Evolutionary conservation across 805 yeast genomes (phyloP).

Genomic region (Hanseniaspora hatyaiensis): DNA sequence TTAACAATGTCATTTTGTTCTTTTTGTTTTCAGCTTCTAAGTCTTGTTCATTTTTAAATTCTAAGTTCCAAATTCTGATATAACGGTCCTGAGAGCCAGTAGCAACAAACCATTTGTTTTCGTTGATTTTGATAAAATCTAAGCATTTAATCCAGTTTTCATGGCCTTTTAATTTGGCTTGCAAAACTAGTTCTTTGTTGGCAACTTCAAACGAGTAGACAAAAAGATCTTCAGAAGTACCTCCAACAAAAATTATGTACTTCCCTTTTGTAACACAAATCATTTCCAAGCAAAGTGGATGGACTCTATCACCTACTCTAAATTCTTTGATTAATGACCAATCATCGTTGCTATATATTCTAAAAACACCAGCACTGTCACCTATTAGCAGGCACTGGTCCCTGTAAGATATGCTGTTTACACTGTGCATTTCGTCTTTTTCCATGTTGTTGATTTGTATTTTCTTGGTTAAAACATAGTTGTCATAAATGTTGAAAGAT

Average conservation of each 20-base stretch:
- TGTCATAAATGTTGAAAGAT: constrained; percentile 9
- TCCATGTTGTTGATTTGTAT: constrained; percentile 15
- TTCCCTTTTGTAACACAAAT: constrained; percentile 8
- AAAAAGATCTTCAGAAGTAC: constrained; percentile 46
- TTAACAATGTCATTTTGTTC: constrained; percentile 40
- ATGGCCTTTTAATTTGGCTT: constrained; percentile 67
- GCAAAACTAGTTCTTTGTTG: constrained; percentile 19
- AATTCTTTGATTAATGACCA: constrained; percentile 11
- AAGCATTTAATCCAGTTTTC: constrained; percentile 91
- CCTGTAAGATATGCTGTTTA: constrained; percentile 12
- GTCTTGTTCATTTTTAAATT: constrained; percentile 49
- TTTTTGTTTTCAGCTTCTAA: constrained; percentile 20
- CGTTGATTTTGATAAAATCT: constrained; percentile 40
- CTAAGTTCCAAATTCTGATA: constrained; percentile 77
- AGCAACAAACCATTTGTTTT: constrained; percentile 56
- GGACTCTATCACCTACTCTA: constrained; percentile 12
- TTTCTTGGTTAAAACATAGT: constrained; percentile 4
- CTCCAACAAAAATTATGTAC: constrained; percentile 39
- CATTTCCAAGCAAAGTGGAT: constrained; percentile 13
- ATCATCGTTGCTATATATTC: constrained; percentile 11
- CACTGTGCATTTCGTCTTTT: constrained; percentile 14
- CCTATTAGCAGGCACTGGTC: constrained; percentile 9
- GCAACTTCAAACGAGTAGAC: constrained; percentile 38
- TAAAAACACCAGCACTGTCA: constrained; percentile 14
- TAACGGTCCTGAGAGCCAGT: constrained; percentile 89